Percentiles rank a stretch among this genome's conserved stretches.
Evolutionary conservation across 495 filamentous ascomycete genomes (phyloP).

Genomic region (Aspergillus saccharolyticus): DNA sequence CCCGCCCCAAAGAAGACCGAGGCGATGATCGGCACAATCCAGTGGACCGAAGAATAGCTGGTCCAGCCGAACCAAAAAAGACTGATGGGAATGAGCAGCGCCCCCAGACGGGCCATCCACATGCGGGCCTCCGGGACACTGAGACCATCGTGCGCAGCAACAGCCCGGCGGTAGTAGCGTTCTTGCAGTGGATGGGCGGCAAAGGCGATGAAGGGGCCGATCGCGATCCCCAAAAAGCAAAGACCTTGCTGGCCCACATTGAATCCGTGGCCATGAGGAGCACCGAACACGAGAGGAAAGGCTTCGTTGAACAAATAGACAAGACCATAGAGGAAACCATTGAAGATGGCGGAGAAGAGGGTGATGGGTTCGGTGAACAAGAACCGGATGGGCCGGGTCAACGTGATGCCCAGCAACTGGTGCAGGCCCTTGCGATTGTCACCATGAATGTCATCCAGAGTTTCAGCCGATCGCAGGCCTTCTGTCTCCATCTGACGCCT

Average conservation of each 20-base stretch:
- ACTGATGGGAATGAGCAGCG: constrained; percentile 36
- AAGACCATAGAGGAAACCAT: constrained; percentile 60
- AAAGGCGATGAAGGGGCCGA: constrained; percentile 39
- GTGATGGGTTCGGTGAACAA: constrained; percentile 51
- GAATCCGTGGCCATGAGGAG: constrained; percentile 37
- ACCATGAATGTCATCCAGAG: constrained; percentile 32
- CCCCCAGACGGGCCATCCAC: constrained; percentile 50
- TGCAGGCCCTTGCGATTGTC: constrained; percentile 45
- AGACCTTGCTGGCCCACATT: constrained; percentile 34
- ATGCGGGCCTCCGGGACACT: constrained; percentile 53
- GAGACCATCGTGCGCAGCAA: constrained; percentile 37
- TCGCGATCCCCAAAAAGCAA: constrained; percentile 38
- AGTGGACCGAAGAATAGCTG: constrained; percentile 37
- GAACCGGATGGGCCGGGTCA: constrained; percentile 45
- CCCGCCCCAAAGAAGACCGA: constrained; percentile 36
- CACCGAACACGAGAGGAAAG: constrained; percentile 42
- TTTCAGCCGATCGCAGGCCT: constrained; percentile 43
- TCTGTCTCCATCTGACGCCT: constrained; percentile 46
- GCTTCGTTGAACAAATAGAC: constrained; percentile 58
- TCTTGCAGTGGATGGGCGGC: constrained; percentile 41
- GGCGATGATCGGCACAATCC: constrained; percentile 46
- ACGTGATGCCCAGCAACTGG: constrained; percentile 54
- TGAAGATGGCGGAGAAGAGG: constrained; percentile 48
- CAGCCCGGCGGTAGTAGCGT: constrained; percentile 40
- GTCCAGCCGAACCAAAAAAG: constrained; percentile 49